Percentiles rank a stretch among this genome's conserved stretches.
Evolutionary conservation across 2,329 filamentous ascomycete genomes (phyloP).

Genomic region (Fusarium protoensiforme): DNA sequence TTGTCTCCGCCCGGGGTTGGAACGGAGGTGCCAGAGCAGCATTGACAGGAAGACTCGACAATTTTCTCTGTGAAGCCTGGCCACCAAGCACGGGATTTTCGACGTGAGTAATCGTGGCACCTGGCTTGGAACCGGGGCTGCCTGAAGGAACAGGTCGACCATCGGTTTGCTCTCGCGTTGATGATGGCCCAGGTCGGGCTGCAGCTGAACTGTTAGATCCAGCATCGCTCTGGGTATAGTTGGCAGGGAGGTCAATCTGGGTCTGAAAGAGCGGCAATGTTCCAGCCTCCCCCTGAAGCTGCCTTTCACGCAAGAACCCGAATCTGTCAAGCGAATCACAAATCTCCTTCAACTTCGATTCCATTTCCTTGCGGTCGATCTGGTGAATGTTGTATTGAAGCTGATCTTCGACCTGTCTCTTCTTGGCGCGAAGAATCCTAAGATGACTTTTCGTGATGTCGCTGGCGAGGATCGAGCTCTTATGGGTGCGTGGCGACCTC

Average conservation of each 20-base stretch:
- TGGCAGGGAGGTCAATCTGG: constrained; percentile 21
- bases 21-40: constrained; percentile 63
- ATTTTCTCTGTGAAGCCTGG: constrained; percentile 48
- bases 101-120: constrained; percentile 27
- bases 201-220: constrained; percentile 4
- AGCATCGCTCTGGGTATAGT: constrained; percentile 5
- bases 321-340: constrained; percentile 62
- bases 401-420: constrained; percentile 68
- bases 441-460: constrained; percentile 71
- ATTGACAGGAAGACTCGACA: constrained; percentile 53
- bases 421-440: constrained; percentile 60
- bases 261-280: constrained; percentile 52
- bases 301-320: constrained; percentile 57
- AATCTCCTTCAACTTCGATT: constrained; percentile 54
- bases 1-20: constrained; percentile 52
- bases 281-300: constrained; percentile 58
- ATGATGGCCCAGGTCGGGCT: background rate
- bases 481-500: background rate
- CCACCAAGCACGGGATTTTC: constrained; percentile 15
- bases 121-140: constrained; percentile 44
- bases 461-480: constrained; percentile 60
- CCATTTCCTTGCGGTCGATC: constrained; percentile 66
- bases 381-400: constrained; percentile 71
- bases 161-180: constrained; percentile 17
- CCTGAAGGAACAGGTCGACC: constrained; percentile 37